A percentile compares a stretch with the other conserved stretches of the same genome.
Conservation (phyloP, 2,329 filamentous ascomycete species). For the Stenocarpella maydis region DNA sequence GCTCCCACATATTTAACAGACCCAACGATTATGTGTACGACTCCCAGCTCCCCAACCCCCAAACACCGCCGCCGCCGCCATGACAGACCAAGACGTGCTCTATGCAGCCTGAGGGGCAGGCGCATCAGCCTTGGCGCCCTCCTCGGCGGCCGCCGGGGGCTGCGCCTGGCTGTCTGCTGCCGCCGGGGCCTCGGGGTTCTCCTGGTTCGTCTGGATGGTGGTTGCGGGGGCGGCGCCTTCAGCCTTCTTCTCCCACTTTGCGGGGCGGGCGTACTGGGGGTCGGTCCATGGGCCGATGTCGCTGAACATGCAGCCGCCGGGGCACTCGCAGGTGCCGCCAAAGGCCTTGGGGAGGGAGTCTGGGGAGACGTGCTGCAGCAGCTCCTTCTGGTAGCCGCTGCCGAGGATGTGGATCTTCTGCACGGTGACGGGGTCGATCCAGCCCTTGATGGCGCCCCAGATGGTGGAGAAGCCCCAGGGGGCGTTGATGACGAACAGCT, state of each 20-base stretch:
- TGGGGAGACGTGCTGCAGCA: slow-evolving; percentile 82
- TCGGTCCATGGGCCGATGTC: slow-evolving; percentile 93
- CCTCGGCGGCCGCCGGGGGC: slow-evolving; percentile 45
- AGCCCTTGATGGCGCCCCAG: slow-evolving; percentile 88
- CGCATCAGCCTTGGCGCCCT: slow-evolving; percentile 47
- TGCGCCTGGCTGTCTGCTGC: slow-evolving; percentile 38
- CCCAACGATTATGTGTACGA: slow-evolving; percentile 16
- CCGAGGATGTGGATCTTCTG: slow-evolving; percentile 95
- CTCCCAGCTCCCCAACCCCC: slow-evolving; percentile 5
- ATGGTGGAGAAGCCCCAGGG: slow-evolving; percentile 93
- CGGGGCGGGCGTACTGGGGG: slow-evolving; percentile 68
- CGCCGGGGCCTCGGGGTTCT: slow-evolving; percentile 43
- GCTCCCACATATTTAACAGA: slow-evolving; percentile 22
- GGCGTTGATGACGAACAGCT: slow-evolving; percentile 97
- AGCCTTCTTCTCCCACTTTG: slow-evolving; percentile 67
- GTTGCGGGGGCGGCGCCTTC: slow-evolving; percentile 41
- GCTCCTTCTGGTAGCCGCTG: slow-evolving; percentile 80
- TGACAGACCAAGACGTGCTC: slow-evolving; percentile 38
- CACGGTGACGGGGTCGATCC: slow-evolving; percentile 96
- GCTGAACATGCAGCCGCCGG: slow-evolving; percentile 83
- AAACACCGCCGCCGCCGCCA: neutral
- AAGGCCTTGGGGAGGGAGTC: slow-evolving; percentile 91
- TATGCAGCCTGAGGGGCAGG: slow-evolving; percentile 45
- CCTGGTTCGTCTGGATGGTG: slow-evolving; percentile 44
- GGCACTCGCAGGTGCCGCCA: slow-evolving; percentile 84